These are phyloP conservation scores for Mortierella polycephala DNA, from an alignment of 371 early-diverging fungal species.

Conservation along the genomic window DNA sequence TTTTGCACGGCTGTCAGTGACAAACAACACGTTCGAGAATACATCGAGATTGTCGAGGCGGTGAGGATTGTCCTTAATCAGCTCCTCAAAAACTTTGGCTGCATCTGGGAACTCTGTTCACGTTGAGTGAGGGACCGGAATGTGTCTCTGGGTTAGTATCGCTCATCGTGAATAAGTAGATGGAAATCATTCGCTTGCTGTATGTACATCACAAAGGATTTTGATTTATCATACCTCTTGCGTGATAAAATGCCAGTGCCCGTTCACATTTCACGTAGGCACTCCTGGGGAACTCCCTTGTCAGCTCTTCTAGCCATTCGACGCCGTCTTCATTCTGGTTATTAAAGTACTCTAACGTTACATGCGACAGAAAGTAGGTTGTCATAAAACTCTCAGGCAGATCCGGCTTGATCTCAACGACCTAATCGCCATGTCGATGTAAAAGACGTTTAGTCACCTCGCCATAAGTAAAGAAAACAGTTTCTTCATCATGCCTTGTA, in stretches of 20 bases:
- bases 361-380: conserved; percentile 38
- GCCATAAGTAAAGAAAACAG: no score
- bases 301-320: conserved; percentile 38
- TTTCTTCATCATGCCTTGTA: background rate
- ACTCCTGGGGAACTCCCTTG: conserved; percentile 63
- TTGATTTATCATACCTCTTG: conserved; percentile 52
- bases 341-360: conserved; percentile 22
- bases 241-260: conserved; percentile 58
- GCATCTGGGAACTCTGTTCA: conserved; percentile 77
- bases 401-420: conserved; percentile 26
- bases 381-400: conserved; percentile 47
- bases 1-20: conserved; percentile 74
- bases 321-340: conserved; percentile 27
- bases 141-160: background rate
- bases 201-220: background rate
- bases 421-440: background rate
- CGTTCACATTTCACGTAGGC: conserved; percentile 69
- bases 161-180: no score
- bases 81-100: conserved; percentile 72
- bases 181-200: no score
- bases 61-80: conserved; percentile 75
- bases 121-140: background rate
- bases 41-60: conserved; percentile 89
- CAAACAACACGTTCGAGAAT: conserved; percentile 91
- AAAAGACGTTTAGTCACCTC: background rate